Conservation (phyloP, 768 basidiomycete genomes). For the Porphyrellus cyaneotinctus region DNA sequence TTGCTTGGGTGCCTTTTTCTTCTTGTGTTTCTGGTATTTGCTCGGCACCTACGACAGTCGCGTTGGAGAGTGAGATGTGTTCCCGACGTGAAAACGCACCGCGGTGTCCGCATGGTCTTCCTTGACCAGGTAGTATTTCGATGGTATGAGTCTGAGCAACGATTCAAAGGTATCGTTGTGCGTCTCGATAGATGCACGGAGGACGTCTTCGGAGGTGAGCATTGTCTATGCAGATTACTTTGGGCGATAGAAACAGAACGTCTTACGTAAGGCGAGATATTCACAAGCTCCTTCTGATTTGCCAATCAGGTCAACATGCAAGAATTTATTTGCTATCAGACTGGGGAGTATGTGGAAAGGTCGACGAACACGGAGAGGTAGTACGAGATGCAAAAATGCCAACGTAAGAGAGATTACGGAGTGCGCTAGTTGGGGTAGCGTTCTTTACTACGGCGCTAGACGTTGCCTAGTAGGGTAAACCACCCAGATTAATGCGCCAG, state of each 20-base stretch:
- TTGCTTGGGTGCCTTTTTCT: slow-evolving; percentile 78
- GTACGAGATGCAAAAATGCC: too few relatives aligned
- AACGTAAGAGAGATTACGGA: too few relatives aligned
- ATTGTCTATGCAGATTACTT: slow-evolving; percentile 27
- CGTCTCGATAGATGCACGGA: slow-evolving; percentile 64
- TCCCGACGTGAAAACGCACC: slow-evolving; percentile 9
- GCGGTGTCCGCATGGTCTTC: slow-evolving; percentile 6
- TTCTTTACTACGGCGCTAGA: too few relatives aligned
- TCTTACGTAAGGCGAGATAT: not conserved
- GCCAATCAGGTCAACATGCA: too few relatives aligned
- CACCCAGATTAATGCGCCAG: too few relatives aligned
- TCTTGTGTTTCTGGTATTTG: slow-evolving; percentile 86
- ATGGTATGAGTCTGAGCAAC: slow-evolving; percentile 79
- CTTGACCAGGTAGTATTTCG: slow-evolving; percentile 72
- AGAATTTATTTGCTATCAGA: too few relatives aligned
- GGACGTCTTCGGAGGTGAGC: slow-evolving; percentile 45
- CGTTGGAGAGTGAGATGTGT: not conserved
- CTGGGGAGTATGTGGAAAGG: too few relatives aligned
- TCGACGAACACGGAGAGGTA: too few relatives aligned
- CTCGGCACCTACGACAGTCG: slow-evolving; percentile 35
- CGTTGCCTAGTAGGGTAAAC: too few relatives aligned
- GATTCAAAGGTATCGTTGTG: slow-evolving; percentile 88
- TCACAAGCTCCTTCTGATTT: too few relatives aligned
- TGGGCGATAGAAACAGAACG: not conserved
- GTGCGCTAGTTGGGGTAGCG: too few relatives aligned